phyloP scores from a whole-genome alignment of 164 flowering plant genomes.

The Echeveria elegans region DNA sequence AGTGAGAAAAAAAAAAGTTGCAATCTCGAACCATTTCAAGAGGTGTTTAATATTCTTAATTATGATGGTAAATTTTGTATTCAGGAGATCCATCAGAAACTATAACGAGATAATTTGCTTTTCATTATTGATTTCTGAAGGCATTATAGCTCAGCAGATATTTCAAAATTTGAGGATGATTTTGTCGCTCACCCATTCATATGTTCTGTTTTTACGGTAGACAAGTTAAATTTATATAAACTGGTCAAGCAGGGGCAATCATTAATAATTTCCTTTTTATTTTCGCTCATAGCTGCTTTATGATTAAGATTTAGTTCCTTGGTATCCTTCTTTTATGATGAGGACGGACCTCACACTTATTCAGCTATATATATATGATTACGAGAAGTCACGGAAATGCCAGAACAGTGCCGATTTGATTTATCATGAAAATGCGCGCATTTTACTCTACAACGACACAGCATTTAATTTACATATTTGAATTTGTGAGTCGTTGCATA shows the following conservation, averaged over 20 bases:
- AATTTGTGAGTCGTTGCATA: conserved; percentile 48
- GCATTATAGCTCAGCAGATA: conserved; percentile 85
- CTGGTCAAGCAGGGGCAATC: conserved; percentile 86
- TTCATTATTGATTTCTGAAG: conserved; percentile 68
- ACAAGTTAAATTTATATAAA: conserved; percentile 83
- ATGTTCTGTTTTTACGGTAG: conserved; percentile 86
- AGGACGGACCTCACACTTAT: conserved; percentile 82
- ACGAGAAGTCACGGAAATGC: conserved; percentile 63
- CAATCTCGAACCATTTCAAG: too few species aligned
- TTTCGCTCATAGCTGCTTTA: background rate
- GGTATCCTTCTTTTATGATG: conserved; percentile 55
- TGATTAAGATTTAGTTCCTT: background rate
- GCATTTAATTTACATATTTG: conserved; percentile 72
- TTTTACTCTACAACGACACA: conserved; percentile 81
- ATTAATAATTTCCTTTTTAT: conserved; percentile 16
- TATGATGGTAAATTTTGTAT: background rate
- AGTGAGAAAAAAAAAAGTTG: too few species aligned
- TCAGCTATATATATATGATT: too few species aligned
- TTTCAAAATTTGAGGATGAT: too few species aligned
- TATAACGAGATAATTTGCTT: conserved; percentile 11
- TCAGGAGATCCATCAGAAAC: background rate
- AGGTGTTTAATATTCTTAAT: too few species aligned
- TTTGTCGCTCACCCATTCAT: too few species aligned
- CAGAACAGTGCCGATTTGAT: conserved; percentile 60
- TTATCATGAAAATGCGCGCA: conserved; percentile 80